phyloP scores from a whole-genome alignment of 2,329 filamentous ascomycete species.

The Cordyceps javanica region DNA sequence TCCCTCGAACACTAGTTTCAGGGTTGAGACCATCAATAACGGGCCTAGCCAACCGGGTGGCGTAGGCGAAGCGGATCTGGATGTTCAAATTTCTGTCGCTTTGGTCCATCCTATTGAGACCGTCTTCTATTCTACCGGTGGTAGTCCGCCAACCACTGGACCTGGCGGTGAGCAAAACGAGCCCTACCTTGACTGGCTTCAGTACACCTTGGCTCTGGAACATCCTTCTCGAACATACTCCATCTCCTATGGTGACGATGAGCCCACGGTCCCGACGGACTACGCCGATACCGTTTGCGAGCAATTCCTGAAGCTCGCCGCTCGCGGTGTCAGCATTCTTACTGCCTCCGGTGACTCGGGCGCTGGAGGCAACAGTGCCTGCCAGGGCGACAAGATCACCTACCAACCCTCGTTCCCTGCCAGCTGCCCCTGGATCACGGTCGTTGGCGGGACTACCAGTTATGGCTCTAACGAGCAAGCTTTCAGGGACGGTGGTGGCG shows the following conservation, averaged over 20 bases:
- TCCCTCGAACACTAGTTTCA: slow-evolving; percentile 1
- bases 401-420: slow-evolving; percentile 5
- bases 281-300: slow-evolving; percentile 9
- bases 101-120: slow-evolving; percentile 8
- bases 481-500: slow-evolving; percentile 5
- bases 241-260: slow-evolving; percentile 10
- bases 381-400: neutral
- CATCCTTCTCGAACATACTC: slow-evolving; percentile 10
- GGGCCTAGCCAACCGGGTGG: neutral
- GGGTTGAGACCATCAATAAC: neutral
- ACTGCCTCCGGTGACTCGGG: slow-evolving; percentile 8
- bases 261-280: slow-evolving; percentile 4
- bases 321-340: slow-evolving; percentile 10
- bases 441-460: slow-evolving; percentile 4
- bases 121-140: slow-evolving; percentile 9
- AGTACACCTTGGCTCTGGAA: slow-evolving; percentile 8
- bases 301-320: slow-evolving; percentile 12
- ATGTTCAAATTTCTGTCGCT: slow-evolving; percentile 10
- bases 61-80: slow-evolving; percentile 10
- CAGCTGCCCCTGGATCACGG: slow-evolving; percentile 12
- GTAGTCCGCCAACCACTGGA: neutral
- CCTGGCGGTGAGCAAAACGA: slow-evolving; percentile 1
- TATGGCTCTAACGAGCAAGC: slow-evolving; percentile 8
- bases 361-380: neutral
- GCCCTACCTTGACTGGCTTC: slow-evolving; percentile 13